These are phyloP conservation scores for Plicaturopsis crispa DNA, from an alignment of 768 basidiomycete genomes.

Conservation along the genomic window DNA sequence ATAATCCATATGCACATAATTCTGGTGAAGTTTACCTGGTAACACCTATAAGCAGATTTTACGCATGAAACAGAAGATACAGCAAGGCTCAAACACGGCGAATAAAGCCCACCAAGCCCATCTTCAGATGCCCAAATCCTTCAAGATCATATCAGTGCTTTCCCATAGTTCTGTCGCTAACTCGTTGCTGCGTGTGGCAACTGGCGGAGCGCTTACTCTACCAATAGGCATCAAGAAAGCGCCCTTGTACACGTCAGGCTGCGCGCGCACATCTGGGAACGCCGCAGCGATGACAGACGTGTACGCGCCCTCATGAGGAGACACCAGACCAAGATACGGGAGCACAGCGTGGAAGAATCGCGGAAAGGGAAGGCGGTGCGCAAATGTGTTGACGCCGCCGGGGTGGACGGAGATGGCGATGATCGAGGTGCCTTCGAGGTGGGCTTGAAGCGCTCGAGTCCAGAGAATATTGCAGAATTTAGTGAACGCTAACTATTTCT, in stretches of 20 bases:
- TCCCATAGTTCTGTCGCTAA: slow-evolving; percentile 31
- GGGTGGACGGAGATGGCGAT: slow-evolving; percentile 26
- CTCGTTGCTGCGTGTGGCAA: slow-evolving; percentile 20
- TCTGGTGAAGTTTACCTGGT: too few species aligned
- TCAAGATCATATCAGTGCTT: slow-evolving; percentile 25
- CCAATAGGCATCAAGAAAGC: slow-evolving; percentile 30
- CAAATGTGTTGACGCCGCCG: slow-evolving; percentile 25
- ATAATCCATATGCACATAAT: too few species aligned
- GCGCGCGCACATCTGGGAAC: slow-evolving; percentile 21
- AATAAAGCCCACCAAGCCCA: too few species aligned
- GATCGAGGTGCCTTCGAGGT: slow-evolving; percentile 19
- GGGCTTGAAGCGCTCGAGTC: not conserved
- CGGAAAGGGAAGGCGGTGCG: not conserved
- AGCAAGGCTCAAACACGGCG: too few species aligned
- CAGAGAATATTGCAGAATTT: not conserved
- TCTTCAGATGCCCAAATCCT: slow-evolving; percentile 18
- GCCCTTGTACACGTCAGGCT: slow-evolving; percentile 26
- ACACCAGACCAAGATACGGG: not conserved
- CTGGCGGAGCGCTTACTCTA: slow-evolving; percentile 16
- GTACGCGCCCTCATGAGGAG: slow-evolving; percentile 25
- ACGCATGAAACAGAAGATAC: too few species aligned
- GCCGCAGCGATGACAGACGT: slow-evolving; percentile 33
- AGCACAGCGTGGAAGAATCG: not conserved
- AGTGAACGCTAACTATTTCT: not conserved
- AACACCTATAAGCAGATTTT: too few species aligned